phyloP scores from a whole-genome alignment of 1,284 basidiomycete genomes.

The Microbotryum intermedium region DNA sequence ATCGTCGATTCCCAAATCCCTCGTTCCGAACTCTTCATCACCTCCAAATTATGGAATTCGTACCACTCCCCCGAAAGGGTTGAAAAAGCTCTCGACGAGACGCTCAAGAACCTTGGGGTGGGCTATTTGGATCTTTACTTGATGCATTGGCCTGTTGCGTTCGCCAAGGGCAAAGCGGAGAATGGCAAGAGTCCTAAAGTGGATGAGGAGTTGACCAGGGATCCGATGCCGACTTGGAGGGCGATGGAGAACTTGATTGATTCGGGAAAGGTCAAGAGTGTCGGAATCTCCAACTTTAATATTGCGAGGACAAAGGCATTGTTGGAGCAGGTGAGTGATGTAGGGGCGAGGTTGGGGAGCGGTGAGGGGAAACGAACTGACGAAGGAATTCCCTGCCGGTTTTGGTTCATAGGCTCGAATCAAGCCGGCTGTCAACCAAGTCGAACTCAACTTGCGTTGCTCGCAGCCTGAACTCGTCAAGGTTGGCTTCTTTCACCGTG shows the following conservation, averaged over 20 bases:
- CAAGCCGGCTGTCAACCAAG: conserved; percentile 63
- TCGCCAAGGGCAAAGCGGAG: conserved; percentile 34
- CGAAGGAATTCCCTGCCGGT: no score
- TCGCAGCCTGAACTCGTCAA: conserved; percentile 71
- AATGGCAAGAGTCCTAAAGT: conserved; percentile 45
- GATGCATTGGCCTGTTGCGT: conserved; percentile 51
- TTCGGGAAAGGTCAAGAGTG: conserved; percentile 50
- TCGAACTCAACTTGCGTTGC: conserved; percentile 72
- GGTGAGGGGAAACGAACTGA: background rate
- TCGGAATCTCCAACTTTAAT: conserved; percentile 60
- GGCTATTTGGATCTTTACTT: conserved; percentile 73
- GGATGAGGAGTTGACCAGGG: conserved; percentile 56
- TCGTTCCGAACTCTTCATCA: conserved; percentile 60
- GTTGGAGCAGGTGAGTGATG: conserved; percentile 50
- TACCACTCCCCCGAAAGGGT: conserved; percentile 49
- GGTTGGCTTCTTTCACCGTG: conserved; percentile 25
- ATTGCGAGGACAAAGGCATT: conserved; percentile 61
- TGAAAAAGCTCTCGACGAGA: conserved; percentile 61
- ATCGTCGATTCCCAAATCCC: conserved; percentile 55
- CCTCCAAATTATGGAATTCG: conserved; percentile 59
- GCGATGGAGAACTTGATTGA: conserved; percentile 51
- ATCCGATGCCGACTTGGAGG: conserved; percentile 59
- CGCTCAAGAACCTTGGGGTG: conserved; percentile 59
- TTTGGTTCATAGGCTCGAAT: conserved; percentile 39
- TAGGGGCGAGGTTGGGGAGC: no score